Conservation (phyloP, 768 basidiomycete genomes). For the Trichaptum fuscoviolaceum region DNA sequence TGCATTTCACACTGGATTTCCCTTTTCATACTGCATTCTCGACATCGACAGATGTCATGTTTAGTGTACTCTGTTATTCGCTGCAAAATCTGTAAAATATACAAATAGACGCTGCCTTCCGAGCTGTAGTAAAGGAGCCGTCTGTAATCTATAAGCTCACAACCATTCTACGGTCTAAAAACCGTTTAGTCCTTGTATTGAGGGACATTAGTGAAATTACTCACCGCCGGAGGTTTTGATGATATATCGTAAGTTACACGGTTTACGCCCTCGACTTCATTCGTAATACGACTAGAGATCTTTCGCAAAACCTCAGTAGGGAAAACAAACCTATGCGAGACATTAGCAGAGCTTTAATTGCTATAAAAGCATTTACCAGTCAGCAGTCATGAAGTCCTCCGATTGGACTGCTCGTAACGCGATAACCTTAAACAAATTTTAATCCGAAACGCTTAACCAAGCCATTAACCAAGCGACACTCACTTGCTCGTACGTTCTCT, state of each 20-base stretch:
- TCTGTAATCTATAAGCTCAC: slow-evolving; percentile 13
- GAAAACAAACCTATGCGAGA: slow-evolving; percentile 82
- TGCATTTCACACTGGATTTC: no score
- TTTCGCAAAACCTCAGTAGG: slow-evolving; percentile 82
- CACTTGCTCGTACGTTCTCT: slow-evolving; percentile 92
- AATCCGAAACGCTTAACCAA: background rate
- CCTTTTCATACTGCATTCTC: background rate
- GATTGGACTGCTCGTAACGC: slow-evolving; percentile 91
- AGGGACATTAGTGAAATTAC: slow-evolving; percentile 22
- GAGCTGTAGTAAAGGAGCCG: slow-evolving; percentile 2
- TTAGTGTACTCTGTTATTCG: background rate
- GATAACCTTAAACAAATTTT: slow-evolving; percentile 56
- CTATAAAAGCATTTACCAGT: slow-evolving; percentile 63
- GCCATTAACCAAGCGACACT: slow-evolving; percentile 10
- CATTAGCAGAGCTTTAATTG: slow-evolving; percentile 45
- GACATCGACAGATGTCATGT: background rate
- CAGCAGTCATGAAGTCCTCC: slow-evolving; percentile 99
- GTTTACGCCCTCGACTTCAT: slow-evolving; percentile 96
- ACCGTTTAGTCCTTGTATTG: slow-evolving; percentile 8
- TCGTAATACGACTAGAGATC: slow-evolving; percentile 95
- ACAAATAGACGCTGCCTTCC: background rate
- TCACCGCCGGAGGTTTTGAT: slow-evolving; percentile 90
- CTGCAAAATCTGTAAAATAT: background rate
- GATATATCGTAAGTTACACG: slow-evolving; percentile 95
- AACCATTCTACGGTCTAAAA: slow-evolving; percentile 42